These are phyloP conservation scores for Globisporangium orthogonon DNA, from an alignment of 352 stramenopile genomes.

Conservation along the genomic window DNA sequence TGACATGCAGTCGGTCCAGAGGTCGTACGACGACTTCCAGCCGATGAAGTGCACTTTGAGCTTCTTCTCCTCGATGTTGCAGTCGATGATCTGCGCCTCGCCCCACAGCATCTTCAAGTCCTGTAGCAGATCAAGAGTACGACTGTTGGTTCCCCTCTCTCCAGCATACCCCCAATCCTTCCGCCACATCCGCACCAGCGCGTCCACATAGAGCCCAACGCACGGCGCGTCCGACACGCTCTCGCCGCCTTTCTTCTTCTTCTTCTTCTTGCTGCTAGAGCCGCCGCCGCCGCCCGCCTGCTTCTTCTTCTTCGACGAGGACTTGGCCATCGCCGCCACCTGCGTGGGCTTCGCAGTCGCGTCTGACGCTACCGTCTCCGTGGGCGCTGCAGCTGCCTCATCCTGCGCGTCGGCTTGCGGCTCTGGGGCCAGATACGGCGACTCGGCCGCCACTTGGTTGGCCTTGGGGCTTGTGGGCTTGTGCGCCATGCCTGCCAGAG, in stretches of 20 bases:
- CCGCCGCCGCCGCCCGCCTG: neutral
- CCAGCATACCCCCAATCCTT: neutral
- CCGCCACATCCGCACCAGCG: slow-evolving; percentile 22
- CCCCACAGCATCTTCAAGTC: slow-evolving; percentile 72
- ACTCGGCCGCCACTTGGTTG: neutral
- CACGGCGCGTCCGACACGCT: slow-evolving; percentile 17
- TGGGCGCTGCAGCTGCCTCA: neutral
- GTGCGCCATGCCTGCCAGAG: neutral
- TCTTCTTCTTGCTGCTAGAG: slow-evolving; percentile 12
- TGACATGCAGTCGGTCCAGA: slow-evolving; percentile 70
- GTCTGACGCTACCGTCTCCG: slow-evolving; percentile 4
- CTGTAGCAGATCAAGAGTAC: slow-evolving; percentile 8
- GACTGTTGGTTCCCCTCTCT: too few relatives aligned
- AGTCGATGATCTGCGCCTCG: slow-evolving; percentile 62
- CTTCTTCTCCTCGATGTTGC: slow-evolving; percentile 46
- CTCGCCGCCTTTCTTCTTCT: slow-evolving; percentile 14
- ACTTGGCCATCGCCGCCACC: slow-evolving; percentile 20
- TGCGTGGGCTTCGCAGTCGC: slow-evolving; percentile 10
- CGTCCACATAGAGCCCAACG: slow-evolving; percentile 61
- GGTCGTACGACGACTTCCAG: slow-evolving; percentile 54
- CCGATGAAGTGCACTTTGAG: slow-evolving; percentile 73
- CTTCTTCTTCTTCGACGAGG: slow-evolving; percentile 18
- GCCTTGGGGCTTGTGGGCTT: neutral
- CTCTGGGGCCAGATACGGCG: neutral
- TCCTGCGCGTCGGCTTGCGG: neutral